phyloP scores from a whole-genome alignment of 306 rosid genomes.

The Cicer cuneatum region DNA sequence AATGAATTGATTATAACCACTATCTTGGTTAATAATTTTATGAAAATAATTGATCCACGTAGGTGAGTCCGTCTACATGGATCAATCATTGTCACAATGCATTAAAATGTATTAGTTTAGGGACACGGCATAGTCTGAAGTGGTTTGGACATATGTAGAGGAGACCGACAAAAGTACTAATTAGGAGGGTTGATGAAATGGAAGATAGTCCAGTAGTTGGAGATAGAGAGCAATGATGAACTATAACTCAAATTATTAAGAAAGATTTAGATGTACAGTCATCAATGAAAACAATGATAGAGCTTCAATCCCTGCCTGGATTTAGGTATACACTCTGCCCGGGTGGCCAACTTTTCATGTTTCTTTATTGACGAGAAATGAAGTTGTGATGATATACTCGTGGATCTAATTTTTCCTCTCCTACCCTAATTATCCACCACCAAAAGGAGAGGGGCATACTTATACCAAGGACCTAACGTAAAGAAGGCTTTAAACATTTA shows the following conservation, averaged over 20 bases:
- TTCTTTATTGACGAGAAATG: slow-evolving; percentile 16
- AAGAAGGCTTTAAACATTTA: slow-evolving; percentile 22
- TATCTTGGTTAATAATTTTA: slow-evolving; percentile 9
- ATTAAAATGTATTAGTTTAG: background rate
- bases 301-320: background rate
- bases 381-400: background rate
- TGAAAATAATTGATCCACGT: background rate
- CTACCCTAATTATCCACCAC: slow-evolving; percentile 15
- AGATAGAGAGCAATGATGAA: background rate
- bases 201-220: slow-evolving; percentile 1
- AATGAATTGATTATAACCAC: slow-evolving; percentile 6
- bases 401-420: slow-evolving; percentile 13
- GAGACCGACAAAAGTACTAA: background rate
- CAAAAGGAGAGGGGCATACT: background rate
- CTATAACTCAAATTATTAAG: background rate
- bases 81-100: background rate
- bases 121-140: background rate
- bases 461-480: background rate
- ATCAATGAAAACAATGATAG: background rate
- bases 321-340: slow-evolving; percentile 16
- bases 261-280: background rate
- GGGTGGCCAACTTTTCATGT: background rate
- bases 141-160: background rate
- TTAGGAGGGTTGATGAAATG: background rate
- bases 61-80: background rate